These are phyloP conservation scores for Graphilbum sp. DNA, from an alignment of 2,329 filamentous ascomycete species.

Conservation along the genomic window DNA sequence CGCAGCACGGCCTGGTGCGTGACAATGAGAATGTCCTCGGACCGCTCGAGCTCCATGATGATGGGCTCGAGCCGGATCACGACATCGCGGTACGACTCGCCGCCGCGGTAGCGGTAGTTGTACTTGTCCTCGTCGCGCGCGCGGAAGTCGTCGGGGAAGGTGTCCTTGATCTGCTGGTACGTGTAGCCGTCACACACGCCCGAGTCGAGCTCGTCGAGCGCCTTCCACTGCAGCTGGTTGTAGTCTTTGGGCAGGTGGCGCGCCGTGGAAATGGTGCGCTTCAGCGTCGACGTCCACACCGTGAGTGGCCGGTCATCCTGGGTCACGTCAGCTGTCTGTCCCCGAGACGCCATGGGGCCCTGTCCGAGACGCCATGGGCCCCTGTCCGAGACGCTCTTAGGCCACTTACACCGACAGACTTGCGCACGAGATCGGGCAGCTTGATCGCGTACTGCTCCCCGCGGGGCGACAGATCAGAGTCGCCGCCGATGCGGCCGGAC, in stretches of 20 bases:
- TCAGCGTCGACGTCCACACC: constrained; percentile 47
- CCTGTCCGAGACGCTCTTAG: too few species aligned
- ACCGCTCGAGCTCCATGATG: constrained; percentile 96
- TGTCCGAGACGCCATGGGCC: too few species aligned
- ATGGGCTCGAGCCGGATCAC: constrained; percentile 96
- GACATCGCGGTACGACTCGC: constrained; percentile 89
- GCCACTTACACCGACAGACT: constrained; percentile 64
- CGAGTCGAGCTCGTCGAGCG: constrained; percentile 89
- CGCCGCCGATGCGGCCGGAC: constrained; percentile 79
- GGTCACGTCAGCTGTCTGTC: too few species aligned
- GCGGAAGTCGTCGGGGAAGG: constrained; percentile 85
- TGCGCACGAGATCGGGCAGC: constrained; percentile 66
- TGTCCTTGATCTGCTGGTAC: constrained; percentile 83
- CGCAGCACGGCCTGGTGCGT: constrained; percentile 93
- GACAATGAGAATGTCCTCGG: constrained; percentile 93
- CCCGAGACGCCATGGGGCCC: too few species aligned
- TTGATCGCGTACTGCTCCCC: constrained; percentile 77
- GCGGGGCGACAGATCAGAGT: constrained; percentile 70
- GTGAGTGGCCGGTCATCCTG: constrained; percentile 44
- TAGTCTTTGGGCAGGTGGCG: constrained; percentile 66
- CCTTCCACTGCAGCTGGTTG: constrained; percentile 97
- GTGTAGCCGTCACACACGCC: constrained; percentile 95
- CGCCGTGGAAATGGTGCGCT: constrained; percentile 81
- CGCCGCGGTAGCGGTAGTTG: constrained; percentile 96
- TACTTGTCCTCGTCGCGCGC: constrained; percentile 98